Conservation (phyloP, 306 rosid genomes). For the Begonia loranthoides region DNA sequence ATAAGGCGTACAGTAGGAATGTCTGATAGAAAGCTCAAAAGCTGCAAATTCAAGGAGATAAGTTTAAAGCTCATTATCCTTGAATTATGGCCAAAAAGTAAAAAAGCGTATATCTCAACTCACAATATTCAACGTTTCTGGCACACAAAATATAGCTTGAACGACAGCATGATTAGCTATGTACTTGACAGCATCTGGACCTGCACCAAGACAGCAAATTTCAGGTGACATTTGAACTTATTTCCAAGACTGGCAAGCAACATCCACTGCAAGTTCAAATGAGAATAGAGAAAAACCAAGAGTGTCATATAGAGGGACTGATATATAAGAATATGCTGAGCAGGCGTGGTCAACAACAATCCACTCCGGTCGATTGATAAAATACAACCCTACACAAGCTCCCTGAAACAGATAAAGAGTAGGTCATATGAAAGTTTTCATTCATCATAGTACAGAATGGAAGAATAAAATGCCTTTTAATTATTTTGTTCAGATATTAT, state of each 20-base stretch:
- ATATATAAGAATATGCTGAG: slow-evolving; percentile 83
- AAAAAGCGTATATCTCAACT: slow-evolving; percentile 16
- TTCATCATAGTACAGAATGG: too few species aligned
- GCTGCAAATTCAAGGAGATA: slow-evolving; percentile 42
- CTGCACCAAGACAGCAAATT: slow-evolving; percentile 23
- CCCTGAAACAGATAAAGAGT: slow-evolving; percentile 29
- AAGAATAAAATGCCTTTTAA: too few species aligned
- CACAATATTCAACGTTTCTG: slow-evolving; percentile 70
- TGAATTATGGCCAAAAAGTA: too few species aligned
- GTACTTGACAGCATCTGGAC: slow-evolving; percentile 93
- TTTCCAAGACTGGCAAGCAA: too few species aligned
- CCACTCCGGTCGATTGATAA: slow-evolving; percentile 98
- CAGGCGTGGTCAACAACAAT: slow-evolving; percentile 93
- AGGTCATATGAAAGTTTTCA: too few species aligned
- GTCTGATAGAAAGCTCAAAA: slow-evolving; percentile 81
- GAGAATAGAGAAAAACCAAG: slow-evolving; percentile 53
- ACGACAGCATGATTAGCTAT: slow-evolving; percentile 68
- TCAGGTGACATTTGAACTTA: not conserved
- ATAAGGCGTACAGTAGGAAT: slow-evolving; percentile 73
- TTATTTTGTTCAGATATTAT: too few species aligned
- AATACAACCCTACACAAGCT: slow-evolving; percentile 70
- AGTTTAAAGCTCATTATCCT: not conserved
- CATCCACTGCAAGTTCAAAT: not conserved
- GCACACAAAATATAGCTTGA: slow-evolving; percentile 86
- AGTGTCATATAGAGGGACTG: slow-evolving; percentile 94